Percentiles rank a stretch among this genome's conserved stretches.
Evolutionary conservation across 2,329 filamentous ascomycete species (phyloP).

Genomic region (Xylogone sp.): DNA sequence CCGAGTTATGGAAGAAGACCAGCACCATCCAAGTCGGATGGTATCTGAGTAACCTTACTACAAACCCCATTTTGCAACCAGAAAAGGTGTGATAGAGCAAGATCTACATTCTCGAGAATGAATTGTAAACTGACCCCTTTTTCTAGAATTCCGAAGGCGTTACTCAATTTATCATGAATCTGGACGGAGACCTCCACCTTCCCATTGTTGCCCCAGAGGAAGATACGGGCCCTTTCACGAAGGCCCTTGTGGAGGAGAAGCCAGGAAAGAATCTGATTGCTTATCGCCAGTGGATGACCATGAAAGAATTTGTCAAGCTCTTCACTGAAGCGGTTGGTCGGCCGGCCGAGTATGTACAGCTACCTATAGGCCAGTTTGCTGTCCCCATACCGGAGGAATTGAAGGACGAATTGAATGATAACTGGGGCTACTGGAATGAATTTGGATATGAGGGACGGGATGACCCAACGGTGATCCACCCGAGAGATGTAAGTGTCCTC

Average conservation of each 20-base stretch:
- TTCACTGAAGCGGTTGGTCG: neutral
- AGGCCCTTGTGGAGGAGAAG: slow-evolving; percentile 1
- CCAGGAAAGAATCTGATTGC: slow-evolving; percentile 8
- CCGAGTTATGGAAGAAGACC: slow-evolving; percentile 24
- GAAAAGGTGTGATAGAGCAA: neutral
- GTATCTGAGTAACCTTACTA: neutral
- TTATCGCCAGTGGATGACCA: slow-evolving; percentile 8
- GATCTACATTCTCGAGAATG: too few species aligned
- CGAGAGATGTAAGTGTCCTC: slow-evolving; percentile 14
- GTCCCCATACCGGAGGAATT: slow-evolving; percentile 4
- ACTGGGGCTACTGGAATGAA: slow-evolving; percentile 5
- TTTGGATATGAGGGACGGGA: slow-evolving; percentile 24
- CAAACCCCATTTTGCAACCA: neutral
- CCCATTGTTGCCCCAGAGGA: neutral
- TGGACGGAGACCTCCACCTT: neutral
- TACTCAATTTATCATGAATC: neutral
- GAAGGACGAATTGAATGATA: slow-evolving; percentile 2
- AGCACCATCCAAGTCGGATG: slow-evolving; percentile 29
- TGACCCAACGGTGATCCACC: slow-evolving; percentile 27
- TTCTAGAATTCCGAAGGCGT: neutral
- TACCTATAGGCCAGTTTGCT: neutral
- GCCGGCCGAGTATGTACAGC: slow-evolving; percentile 2
- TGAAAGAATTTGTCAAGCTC: slow-evolving; percentile 3
- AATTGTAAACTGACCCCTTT: too few species aligned
- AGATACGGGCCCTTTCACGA: neutral